Conservation (phyloP, 345 rosid genomes). For the Barbarea vulgaris region DNA sequence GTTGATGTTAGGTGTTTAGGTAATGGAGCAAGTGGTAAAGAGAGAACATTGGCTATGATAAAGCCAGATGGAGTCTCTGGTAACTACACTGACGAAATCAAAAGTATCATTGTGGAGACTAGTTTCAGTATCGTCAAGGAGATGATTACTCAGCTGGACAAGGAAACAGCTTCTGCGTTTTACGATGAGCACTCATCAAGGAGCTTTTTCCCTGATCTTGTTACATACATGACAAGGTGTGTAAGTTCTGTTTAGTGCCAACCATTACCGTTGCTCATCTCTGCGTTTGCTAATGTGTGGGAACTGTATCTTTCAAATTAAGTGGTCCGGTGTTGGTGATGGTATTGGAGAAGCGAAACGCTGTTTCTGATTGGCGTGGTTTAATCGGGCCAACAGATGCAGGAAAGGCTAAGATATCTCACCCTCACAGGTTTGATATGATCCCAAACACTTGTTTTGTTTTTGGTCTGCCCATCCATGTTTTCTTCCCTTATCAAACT, state of each 20-base stretch:
- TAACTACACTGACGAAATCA: conserved; percentile 61
- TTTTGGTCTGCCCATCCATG: conserved; percentile 4
- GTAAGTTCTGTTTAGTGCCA: not conserved
- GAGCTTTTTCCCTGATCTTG: conserved; percentile 63
- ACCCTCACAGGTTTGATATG: conserved; percentile 62
- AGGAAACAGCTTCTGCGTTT: conserved; percentile 58
- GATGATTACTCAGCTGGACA: conserved; percentile 53
- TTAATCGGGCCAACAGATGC: conserved; percentile 89
- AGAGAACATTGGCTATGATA: conserved; percentile 72
- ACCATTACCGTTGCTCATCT: not conserved
- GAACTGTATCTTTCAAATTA: conserved; percentile 23
- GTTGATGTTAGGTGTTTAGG: conserved; percentile 48
- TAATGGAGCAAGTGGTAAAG: conserved; percentile 41
- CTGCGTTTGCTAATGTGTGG: conserved; percentile 7
- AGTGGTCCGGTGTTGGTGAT: conserved; percentile 82
- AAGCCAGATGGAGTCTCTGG: conserved; percentile 84
- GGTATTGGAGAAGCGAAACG: conserved; percentile 79
- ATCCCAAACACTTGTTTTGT: not conserved
- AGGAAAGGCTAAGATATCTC: conserved; percentile 63
- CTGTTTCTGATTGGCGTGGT: conserved; percentile 78
- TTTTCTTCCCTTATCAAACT: not conserved
- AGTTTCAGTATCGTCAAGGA: conserved; percentile 63
- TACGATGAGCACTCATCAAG: conserved; percentile 73
- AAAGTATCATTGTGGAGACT: conserved; percentile 48
- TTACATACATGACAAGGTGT: conserved; percentile 81